Evolutionary conservation across 495 filamentous ascomycete species (phyloP), one percentile per base, ranked within the genome.

Genomic region (Talaromyces wortmannii): DNA sequence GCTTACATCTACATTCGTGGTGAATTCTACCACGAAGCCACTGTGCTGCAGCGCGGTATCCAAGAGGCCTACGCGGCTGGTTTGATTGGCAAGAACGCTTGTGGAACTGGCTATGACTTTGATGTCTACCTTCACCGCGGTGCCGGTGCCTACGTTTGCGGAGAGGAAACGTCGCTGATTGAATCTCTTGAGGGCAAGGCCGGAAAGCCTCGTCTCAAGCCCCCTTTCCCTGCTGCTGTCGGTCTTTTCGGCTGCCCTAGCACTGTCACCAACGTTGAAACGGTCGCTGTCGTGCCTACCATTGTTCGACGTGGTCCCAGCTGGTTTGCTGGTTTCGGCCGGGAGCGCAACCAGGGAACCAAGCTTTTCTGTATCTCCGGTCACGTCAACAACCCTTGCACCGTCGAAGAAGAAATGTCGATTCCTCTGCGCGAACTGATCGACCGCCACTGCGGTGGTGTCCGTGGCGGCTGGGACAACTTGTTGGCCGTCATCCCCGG

Each of bases 1-100:
- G 94, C 94, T 60, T 98, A 98, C 76, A 98, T 98, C 68, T 98
- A 98, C 71, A 97, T 98, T 67, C 94, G 94, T 68, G 94, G 94
- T 63, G 94, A 98, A 71, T 98, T 98, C 77, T 95, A 96, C 71
- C 85, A 95, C 61, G 94, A 98, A 76, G 94, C 95, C 16, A 91
- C 92, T 57, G 83, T 97, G 11, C 81, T 98, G 29, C 92, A 98
- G 70, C 81, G 82, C 55, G 94, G 94, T 52, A 97, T 98, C 67
- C 91, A 98, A 73, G 94, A 98, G 75, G 94, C 94, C 54, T 98
- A 98, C 68, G 78, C 85, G 57, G 92, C 86, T 55, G 95, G 95
- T 30, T 75, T 95, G 36, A 92, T 98, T 67, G 94, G 94, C 63
- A 96, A 95, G 84, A 97, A 98, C 69, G 94, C 94, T 59, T 97